Evolutionary conservation across 2,329 filamentous ascomycete species (phyloP), one percentile per base, ranked within the genome.

Genomic region (Penicillium crustosum): DNA sequence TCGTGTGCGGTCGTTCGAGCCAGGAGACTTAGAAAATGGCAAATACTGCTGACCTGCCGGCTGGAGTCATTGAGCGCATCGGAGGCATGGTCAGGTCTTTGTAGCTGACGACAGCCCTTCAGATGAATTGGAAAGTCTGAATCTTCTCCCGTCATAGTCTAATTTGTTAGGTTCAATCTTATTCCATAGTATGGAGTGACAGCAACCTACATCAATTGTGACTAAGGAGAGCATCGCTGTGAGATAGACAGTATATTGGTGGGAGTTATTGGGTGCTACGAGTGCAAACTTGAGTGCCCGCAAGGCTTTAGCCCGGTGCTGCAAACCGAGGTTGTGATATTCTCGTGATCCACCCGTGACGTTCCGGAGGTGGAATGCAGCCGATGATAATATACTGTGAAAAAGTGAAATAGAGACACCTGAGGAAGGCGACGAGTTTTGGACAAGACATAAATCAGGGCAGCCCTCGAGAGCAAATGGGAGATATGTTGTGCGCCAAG

Each of bases 101-200:
- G 49, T 8, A 65, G 47, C 6, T 59, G 61, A 6, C 48, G 47
- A 41, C 64, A 55, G 21, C 60, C 64, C 23, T 61, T 57, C 3
- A 66, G 55, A 36, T 66, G 64, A 9, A 66, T 63, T 53, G 59
- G 61, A 23, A 65, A 66, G 23, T 66, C 64, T 7, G 59, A 59
- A 29, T 64, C 64, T 56, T 66, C 64, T 31, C 64, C 61, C 25
- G 62, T 56, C 55, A 60, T 60, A 39, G 55, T 54, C 50, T 59
- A 45, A 5, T 41, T 10, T 25, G 23, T 50, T 49, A 43, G 23
- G 27, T 38, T 15, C 17, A 15, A 15, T 19, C 2, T 4, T 15
- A 15, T n/a, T 31, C 19, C 17, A 19, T 45, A 31, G 6, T 1
- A 13, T 21, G 10, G n/a, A 29, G 0, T 4, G 10, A 33, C 36